Evolutionary conservation across 768 basidiomycete genomes (phyloP), one percentile per base, ranked within the genome.

Genomic region (Collybiopsis confluens): DNA sequence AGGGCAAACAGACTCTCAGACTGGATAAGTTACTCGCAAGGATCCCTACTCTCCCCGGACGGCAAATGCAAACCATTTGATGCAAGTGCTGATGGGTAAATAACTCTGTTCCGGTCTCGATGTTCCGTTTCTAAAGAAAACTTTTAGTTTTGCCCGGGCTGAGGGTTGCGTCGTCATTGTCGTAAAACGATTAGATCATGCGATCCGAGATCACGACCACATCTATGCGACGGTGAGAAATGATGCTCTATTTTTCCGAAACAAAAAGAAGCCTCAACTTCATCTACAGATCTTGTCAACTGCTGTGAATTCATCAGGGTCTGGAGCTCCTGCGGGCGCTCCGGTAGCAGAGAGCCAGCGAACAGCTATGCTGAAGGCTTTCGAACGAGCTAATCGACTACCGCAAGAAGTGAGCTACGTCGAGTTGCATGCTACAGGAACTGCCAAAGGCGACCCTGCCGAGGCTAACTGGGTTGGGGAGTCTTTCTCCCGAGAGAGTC

Each of bases 361-460:
- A n/a, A n/a, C n/a, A n/a, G n/a, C n/a, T n/a, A n/a, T n/a, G n/a
- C n/a, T n/a, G n/a, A n/a, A n/a, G n/a, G n/a, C n/a, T n/a, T n/a
- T n/a, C n/a, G n/a, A n/a, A n/a, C n/a, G n/a, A n/a, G n/a, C n/a
- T n/a, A n/a, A n/a, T n/a, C n/a, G n/a, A n/a, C n/a, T n/a, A n/a
- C n/a, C n/a, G n/a, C n/a, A n/a, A n/a, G n/a, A n/a, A n/a, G n/a
- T n/a, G n/a, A n/a, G n/a, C n/a, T n/a, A n/a, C n/a, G n/a, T n/a
- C n/a, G n/a, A n/a, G n/a, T n/a, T n/a, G n/a, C n/a, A n/a, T n/a
- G n/a, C 35, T 26, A 20, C 42, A 65, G 68, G 69, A 2, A 79
- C 79, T 2, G 69, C 73, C 35, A 67, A 63, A 27, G 79, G 78
- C 0, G 79, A 81, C 56, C 78, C 79, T 1, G 73, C 70, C 1